A percentile compares a stretch with the other conserved stretches of the same genome.
Evolutionary conservation across 2,329 filamentous ascomycete species (phyloP).

Genomic region (Aspergillaceae sp.): DNA sequence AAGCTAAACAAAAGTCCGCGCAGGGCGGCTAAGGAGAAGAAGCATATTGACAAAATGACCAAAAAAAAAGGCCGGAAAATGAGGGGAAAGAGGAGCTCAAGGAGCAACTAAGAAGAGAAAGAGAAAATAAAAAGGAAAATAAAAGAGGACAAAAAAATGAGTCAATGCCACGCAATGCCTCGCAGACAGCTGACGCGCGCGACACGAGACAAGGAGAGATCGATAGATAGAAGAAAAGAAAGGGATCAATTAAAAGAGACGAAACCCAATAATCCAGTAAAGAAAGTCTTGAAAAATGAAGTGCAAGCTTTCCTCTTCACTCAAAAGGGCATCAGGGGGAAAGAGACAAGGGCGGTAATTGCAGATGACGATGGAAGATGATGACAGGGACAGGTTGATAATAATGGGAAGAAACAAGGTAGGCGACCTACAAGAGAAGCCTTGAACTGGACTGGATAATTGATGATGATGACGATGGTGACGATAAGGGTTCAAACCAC

Average conservation of each 20-base stretch:
- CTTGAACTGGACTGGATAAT: conserved; percentile 8
- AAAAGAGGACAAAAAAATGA: conserved; percentile 3
- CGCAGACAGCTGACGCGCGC: conserved; percentile 11
- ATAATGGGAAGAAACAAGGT: conserved; percentile 18
- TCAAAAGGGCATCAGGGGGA: conserved; percentile 4
- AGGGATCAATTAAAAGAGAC: conserved; percentile 5
- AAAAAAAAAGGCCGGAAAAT: conserved; percentile 6
- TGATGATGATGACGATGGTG: too few species aligned
- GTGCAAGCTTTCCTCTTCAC: background rate
- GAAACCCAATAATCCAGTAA: too few species aligned
- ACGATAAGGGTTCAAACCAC: background rate
- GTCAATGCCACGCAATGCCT: conserved; percentile 6
- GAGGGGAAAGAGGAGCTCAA: conserved; percentile 1
- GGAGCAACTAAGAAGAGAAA: conserved; percentile 4
- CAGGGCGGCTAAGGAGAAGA: conserved; percentile 9
- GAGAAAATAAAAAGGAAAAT: conserved; percentile 4
- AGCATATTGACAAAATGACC: conserved; percentile 1
- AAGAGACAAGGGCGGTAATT: conserved; percentile 4
- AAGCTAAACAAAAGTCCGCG: conserved; percentile 13
- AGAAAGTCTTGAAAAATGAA: too few species aligned
- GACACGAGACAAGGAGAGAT: too few species aligned
- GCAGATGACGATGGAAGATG: conserved; percentile 13
- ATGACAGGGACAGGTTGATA: conserved; percentile 9
- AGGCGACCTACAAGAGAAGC: conserved; percentile 38
- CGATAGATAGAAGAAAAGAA: conserved; percentile 5